Percentiles rank a stretch among this genome's conserved stretches.
Evolutionary conservation across 192 early-diverging fungal genomes (phyloP).

Genomic region (Chytriomyces confervae): DNA sequence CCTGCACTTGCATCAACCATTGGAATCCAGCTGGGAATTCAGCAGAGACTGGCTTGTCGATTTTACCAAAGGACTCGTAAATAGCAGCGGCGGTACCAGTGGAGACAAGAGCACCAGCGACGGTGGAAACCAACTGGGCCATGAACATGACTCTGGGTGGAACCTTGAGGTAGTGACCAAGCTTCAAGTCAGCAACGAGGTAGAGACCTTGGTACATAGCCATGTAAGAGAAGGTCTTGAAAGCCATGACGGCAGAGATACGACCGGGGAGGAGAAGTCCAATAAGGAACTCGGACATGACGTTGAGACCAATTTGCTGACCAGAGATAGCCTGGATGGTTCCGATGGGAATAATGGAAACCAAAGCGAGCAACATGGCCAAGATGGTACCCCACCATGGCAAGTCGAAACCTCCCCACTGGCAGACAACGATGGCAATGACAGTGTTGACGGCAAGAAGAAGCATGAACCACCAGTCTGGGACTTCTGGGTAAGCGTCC

Average conservation of each 20-base stretch:
- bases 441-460: conserved; percentile 48
- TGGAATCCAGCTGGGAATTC: too few relatives aligned
- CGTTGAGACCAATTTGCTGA: conserved; percentile 78
- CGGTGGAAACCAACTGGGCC: conserved; percentile 57
- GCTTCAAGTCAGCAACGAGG: conserved; percentile 73
- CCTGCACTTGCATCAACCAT: too few relatives aligned
- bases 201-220: conserved; percentile 77
- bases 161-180: conserved; percentile 77
- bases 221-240: conserved; percentile 85
- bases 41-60: too few relatives aligned
- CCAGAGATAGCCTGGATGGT: conserved; percentile 84
- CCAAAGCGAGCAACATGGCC: conserved; percentile 24
- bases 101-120: conserved; percentile 60
- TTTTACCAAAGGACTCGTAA: conserved; percentile 11
- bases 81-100: conserved; percentile 3
- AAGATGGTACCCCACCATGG: conserved; percentile 73
- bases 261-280: conserved; percentile 81
- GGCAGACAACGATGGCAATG: conserved; percentile 8
- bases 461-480: conserved; percentile 61
- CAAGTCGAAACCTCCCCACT: conserved; percentile 59
- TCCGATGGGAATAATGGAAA: conserved; percentile 62
- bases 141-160: conserved; percentile 65
- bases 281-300: conserved; percentile 84
- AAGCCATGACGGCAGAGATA: conserved; percentile 80
- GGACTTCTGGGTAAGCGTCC: conserved; percentile 68